Evolutionary conservation across 2,329 filamentous ascomycete genomes (phyloP).

Genomic region (Verticillium dahliae): DNA sequence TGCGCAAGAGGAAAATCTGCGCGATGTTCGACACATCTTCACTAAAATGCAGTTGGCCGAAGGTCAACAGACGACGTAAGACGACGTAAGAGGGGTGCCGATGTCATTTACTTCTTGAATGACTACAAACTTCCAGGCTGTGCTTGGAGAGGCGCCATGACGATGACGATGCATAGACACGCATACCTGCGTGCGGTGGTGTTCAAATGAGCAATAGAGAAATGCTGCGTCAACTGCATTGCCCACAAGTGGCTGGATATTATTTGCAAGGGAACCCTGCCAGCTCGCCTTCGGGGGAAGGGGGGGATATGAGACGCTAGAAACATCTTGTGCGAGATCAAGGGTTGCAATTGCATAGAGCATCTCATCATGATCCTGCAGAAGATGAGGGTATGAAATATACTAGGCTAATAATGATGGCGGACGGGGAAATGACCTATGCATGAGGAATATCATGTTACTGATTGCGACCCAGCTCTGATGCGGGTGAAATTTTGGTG

Average conservation of each 20-base stretch:
- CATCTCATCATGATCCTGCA: not conserved
- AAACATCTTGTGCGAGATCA: not conserved
- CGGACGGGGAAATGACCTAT: not conserved
- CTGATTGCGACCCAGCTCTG: not conserved
- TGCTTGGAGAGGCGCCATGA: not conserved
- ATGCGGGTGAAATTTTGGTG: not conserved
- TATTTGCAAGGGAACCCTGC: not conserved
- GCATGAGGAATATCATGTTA: not conserved
- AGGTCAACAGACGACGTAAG: conserved; percentile 6
- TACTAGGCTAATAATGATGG: not conserved
- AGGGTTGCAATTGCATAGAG: not conserved
- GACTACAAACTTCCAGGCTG: not conserved
- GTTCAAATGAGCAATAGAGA: not conserved
- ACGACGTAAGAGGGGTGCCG: not conserved
- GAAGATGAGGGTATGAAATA: not conserved
- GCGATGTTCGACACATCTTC: conserved; percentile 71
- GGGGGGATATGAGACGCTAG: not conserved
- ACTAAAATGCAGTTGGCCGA: conserved; percentile 38
- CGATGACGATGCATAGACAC: not conserved
- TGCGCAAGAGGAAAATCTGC: conserved; percentile 56
- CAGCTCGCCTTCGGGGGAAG: not conserved
- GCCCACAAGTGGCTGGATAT: not conserved
- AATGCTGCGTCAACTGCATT: not conserved
- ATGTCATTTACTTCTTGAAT: no score
- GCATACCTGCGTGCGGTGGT: not conserved